Evolutionary conservation across 352 stramenopile genomes (phyloP), one percentile per base, ranked within the genome.

Genomic region (Globisporangium parvum): DNA sequence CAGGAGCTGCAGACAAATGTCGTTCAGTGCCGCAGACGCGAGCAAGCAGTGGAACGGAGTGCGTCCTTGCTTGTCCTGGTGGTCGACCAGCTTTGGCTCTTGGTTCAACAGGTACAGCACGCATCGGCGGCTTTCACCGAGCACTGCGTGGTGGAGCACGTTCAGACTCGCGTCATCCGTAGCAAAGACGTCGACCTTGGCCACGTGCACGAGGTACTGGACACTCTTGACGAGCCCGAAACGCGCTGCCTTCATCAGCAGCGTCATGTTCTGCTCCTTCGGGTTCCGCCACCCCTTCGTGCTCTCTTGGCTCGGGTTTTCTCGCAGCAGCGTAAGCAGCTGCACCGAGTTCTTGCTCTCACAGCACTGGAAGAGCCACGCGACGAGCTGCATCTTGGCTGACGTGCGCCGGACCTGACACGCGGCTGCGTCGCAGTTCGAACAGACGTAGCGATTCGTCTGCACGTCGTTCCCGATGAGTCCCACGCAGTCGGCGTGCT

Each of bases 401-500:
- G 59, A 50, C 4, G 51, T 33, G 31, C 59, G 64, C 11, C 77
- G 71, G n/a, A 46, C 33, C 20, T 62, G 51, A 40, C 71, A 87
- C 15, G 67, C 57, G 0, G 55, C 45, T 3, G 53, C 51, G 40
- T 88, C 75, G 58, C 80, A 91, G 33, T 64, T 73, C 39, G 63
- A 71, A 42, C 80, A 90, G 11, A 60, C 48, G 55, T 85, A 87
- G 14, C 66, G 74, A 6, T 45, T 26, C 21, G 60, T 28, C 28
- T 44, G 46, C 6, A 55, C 54, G 20, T 67, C 66, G 33, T 33
- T 54, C 44, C 62, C 62, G 39, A 88, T 55, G 46, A 80, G 52
- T 11, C 80, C 80, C 24, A 89, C 74, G 54, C 82, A 92, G 15
- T 88, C 79, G 6, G 77, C 77, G 51, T 92, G 82, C 59, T 90